Evolutionary conservation across 1,284 basidiomycete genomes (phyloP).

Genomic region (Rhodotorula mucilaginosa): DNA sequence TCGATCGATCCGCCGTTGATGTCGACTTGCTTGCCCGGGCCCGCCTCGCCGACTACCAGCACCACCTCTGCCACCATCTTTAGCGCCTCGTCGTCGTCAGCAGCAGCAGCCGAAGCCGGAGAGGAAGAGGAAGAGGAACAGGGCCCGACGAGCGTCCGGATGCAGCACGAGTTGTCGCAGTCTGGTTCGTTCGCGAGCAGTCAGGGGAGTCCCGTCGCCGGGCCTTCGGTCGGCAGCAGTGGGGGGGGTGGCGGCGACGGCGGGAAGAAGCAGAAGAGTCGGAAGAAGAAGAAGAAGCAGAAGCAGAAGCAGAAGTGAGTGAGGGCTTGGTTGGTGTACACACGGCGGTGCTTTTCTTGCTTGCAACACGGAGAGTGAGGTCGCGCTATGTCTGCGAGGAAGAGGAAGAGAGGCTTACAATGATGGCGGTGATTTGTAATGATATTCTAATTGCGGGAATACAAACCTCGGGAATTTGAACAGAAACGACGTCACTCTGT

Average conservation of each 20-base stretch:
- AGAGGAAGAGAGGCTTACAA: too few relatives aligned
- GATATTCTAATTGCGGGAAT: too few relatives aligned
- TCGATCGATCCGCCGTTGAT: too few relatives aligned
- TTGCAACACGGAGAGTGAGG: background rate
- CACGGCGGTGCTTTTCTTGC: background rate
- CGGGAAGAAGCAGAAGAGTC: background rate
- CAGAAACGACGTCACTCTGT: too few relatives aligned
- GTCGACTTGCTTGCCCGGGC: too few relatives aligned
- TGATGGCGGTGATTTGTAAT: too few relatives aligned
- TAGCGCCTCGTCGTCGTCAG: background rate
- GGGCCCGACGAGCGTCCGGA: conserved; percentile 1
- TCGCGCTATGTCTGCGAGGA: too few relatives aligned
- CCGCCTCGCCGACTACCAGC: too few relatives aligned
- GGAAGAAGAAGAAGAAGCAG: background rate
- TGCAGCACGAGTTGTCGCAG: conserved; percentile 1
- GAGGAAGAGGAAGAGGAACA: background rate
- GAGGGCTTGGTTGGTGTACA: background rate
- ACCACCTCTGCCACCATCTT: too few relatives aligned
- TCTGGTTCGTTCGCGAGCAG: background rate
- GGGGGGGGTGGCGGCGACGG: background rate
- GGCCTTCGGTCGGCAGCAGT: background rate
- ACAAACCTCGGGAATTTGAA: too few relatives aligned
- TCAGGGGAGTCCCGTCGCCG: background rate
- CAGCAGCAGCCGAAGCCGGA: background rate
- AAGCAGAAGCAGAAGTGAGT: background rate